These are phyloP conservation scores for Penicillium brevicompactum DNA, from an alignment of 2,329 filamentous ascomycete genomes.

Conservation along the genomic window DNA sequence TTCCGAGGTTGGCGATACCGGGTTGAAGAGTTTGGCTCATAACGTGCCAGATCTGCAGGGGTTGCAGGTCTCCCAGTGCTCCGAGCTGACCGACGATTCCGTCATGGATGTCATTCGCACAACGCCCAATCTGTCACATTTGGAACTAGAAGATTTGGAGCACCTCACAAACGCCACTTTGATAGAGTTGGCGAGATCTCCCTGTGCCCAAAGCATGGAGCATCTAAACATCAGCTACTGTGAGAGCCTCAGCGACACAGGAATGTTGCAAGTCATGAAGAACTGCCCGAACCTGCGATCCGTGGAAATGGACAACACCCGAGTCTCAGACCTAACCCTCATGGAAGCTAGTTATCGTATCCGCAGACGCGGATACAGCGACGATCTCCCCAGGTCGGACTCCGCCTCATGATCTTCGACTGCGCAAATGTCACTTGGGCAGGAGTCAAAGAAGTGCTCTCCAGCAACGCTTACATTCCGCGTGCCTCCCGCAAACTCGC, in stretches of 20 bases:
- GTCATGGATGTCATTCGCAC: conserved; percentile 74
- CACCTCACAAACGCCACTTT: conserved; percentile 75
- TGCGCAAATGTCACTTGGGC: conserved; percentile 92
- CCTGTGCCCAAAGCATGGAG: conserved; percentile 70
- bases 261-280: conserved; percentile 81
- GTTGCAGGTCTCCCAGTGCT: conserved; percentile 78
- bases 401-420: conserved; percentile 84
- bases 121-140: conserved; percentile 74
- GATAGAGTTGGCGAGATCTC: conserved; percentile 72
- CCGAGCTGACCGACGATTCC: conserved; percentile 71
- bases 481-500: conserved; percentile 45
- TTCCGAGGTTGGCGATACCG: conserved; percentile 68
- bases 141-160: conserved; percentile 86
- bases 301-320: conserved; percentile 90
- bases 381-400: conserved; percentile 57
- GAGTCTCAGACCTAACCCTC: conserved; percentile 81
- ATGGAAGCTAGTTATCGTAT: conserved; percentile 83
- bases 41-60: conserved; percentile 80
- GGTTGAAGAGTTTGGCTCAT: conserved; percentile 70
- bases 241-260: conserved; percentile 78
- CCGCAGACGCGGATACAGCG: conserved; percentile 62
- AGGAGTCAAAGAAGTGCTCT: conserved; percentile 82
- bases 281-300: conserved; percentile 69
- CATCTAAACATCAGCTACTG: conserved; percentile 91
- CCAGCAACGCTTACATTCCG: conserved; percentile 75